These are phyloP conservation scores for Fonsecaea nubica DNA, from an alignment of 2,329 filamentous ascomycete genomes.

Conservation along the genomic window DNA sequence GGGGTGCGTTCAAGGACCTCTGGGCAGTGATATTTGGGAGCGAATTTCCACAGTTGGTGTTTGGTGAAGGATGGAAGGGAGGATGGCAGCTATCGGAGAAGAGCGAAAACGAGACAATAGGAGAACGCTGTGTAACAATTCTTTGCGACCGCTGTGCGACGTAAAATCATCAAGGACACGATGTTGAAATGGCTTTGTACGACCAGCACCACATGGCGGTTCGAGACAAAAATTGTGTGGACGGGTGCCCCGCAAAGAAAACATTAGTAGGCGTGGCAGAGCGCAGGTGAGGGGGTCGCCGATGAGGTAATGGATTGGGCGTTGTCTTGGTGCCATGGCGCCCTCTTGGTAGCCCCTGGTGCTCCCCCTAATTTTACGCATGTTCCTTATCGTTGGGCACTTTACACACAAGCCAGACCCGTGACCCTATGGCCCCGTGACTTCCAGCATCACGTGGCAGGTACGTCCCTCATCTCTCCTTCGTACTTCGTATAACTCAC, in stretches of 20 bases:
- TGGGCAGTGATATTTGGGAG: conserved; percentile 8
- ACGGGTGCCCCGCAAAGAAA: background rate
- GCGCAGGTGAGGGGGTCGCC: background rate
- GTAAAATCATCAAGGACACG: background rate
- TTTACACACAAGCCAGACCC: too few species aligned
- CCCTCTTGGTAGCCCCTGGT: background rate
- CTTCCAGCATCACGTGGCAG: background rate
- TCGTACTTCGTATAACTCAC: background rate
- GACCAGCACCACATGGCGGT: conserved; percentile 3
- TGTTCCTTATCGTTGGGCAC: too few species aligned
- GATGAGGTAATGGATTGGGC: background rate
- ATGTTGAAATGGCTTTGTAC: background rate
- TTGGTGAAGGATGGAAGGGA: background rate
- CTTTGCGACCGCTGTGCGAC: conserved; percentile 3
- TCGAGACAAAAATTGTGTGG: conserved; percentile 9
- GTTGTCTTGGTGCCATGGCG: background rate
- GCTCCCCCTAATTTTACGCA: too few species aligned
- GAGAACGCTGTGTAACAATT: conserved; percentile 10
- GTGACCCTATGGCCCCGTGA: background rate
- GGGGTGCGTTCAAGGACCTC: background rate
- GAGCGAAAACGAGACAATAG: background rate
- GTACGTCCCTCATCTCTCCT: background rate
- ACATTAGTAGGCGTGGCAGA: background rate
- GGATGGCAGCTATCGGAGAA: background rate
- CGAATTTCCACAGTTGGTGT: conserved; percentile 13